Conservation (phyloP, 2,329 filamentous ascomycete genomes). For the Stemphylium lycopersici region DNA sequence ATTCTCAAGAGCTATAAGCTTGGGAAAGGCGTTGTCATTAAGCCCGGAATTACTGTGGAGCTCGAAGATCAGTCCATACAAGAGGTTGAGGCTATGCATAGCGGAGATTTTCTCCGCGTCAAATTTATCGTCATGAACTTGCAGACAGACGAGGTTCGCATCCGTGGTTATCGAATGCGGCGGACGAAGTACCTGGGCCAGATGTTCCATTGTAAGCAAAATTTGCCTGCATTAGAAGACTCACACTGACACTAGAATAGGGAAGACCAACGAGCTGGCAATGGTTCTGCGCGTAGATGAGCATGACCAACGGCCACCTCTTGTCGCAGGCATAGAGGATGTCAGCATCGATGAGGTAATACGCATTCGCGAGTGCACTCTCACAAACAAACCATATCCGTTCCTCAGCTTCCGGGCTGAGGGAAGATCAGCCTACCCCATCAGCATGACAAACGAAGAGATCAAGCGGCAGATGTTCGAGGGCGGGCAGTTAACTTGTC, state of each 20-base stretch:
- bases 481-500: background rate
- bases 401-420: background rate
- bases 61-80: constrained; percentile 11
- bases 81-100: constrained; percentile 1
- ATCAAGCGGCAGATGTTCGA: constrained; percentile 9
- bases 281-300: constrained; percentile 8
- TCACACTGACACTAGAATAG: constrained; percentile 11
- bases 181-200: constrained; percentile 24
- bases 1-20: background rate
- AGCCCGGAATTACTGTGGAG: constrained; percentile 24
- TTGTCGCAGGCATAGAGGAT: constrained; percentile 6
- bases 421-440: background rate
- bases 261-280: constrained; percentile 19
- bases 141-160: constrained; percentile 18
- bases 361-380: background rate
- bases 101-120: constrained; percentile 33
- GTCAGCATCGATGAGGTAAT: background rate
- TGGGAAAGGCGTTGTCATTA: background rate
- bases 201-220: constrained; percentile 25
- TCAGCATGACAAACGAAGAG: background rate
- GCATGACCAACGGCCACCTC: background rate
- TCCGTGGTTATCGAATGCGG: constrained; percentile 28
- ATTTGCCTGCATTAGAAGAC: background rate
- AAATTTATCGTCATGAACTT: constrained; percentile 24
- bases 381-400: constrained; percentile 8